Base-by-base conservation (phyloP, 2,329 filamentous ascomycete species). In the Colletotrichum sublineola region DNA sequence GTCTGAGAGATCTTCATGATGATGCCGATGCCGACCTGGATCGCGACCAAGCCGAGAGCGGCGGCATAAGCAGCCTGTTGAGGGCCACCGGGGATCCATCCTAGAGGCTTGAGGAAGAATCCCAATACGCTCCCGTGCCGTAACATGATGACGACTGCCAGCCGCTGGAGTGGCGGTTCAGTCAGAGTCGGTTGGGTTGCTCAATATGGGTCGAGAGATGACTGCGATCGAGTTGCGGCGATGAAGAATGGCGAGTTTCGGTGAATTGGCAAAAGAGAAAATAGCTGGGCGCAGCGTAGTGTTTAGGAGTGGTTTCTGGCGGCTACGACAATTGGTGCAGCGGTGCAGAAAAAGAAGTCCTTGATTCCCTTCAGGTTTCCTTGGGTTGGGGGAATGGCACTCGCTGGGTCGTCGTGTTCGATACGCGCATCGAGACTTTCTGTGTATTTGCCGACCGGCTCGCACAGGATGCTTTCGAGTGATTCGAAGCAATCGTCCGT, bases 11-110 rank as follows among this genome's bases (percentile, higher is more conserved):
- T 63, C 72, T 80, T 80, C 75, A 80, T 77, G 24, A 82, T 77
- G 52, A 81, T 78, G 53, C 77, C 77, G n/a, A 82, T 79, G 56
- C 79, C 78, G 63, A 81, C 80, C 72, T 80, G 78, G 57, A 82
- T 80, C 12, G 76, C 76, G 29, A 82, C 78, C 15, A 81, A 75
- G 24, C 77, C 78, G 31, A 81, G 75, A 9, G 80, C 79, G 18
- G 80, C 79, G 15, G 75, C 75, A 63, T 75, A 76, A 53, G 75
- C 74, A n/a, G 73, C 73, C 52, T 68, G 69, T 58, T 75, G 75
- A 57, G 73, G 74, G 24, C 73, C 75, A 53, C 46, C 56, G 38
- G 74, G 71, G 20, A 74, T 62, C 58, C 72, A 73, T 42, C 69
- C 38, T 15, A 74, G 64, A 52, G 72, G 72, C 69, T 71, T 74